Conservation (phyloP, 1,139 yeast genomes). For the Hansenula lynferdii region DNA sequence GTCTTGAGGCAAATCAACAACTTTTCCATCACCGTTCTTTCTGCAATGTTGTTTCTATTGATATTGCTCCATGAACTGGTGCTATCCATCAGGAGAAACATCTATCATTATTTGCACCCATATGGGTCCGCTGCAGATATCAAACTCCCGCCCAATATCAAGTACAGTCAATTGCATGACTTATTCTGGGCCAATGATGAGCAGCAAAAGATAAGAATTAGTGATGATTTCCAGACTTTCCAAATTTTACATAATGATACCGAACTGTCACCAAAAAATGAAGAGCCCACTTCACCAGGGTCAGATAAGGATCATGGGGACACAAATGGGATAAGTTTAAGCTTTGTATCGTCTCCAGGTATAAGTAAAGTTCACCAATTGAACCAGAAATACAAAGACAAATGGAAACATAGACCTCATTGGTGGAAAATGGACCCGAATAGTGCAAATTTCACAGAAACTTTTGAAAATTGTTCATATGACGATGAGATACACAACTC, state of each 20-base stretch:
- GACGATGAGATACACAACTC: too few relatives aligned
- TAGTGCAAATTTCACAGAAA: too few relatives aligned
- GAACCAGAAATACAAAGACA: neutral
- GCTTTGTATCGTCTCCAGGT: conserved; percentile 1
- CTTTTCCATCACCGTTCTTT: neutral
- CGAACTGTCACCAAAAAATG: too few relatives aligned
- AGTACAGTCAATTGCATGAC: neutral
- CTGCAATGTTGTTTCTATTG: neutral
- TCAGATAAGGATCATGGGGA: too few relatives aligned
- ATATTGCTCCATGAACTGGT: neutral
- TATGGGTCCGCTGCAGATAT: too few relatives aligned
- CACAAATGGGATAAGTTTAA: conserved; percentile 1
- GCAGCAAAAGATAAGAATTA: neutral
- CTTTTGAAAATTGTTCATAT: too few relatives aligned
- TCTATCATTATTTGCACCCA: neutral
- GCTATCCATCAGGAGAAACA: neutral
- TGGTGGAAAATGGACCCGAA: conserved; percentile 3
- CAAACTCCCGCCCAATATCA: neutral
- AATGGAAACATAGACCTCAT: conserved; percentile 1
- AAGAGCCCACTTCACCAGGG: too few relatives aligned
- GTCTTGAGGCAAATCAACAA: neutral
- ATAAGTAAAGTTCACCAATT: neutral
- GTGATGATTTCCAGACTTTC: conserved; percentile 2
- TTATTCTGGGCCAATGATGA: neutral
- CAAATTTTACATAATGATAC: neutral